These are phyloP conservation scores for Vanrija pseudolonga DNA, from an alignment of 1,284 basidiomycete species.

Conservation along the genomic window DNA sequence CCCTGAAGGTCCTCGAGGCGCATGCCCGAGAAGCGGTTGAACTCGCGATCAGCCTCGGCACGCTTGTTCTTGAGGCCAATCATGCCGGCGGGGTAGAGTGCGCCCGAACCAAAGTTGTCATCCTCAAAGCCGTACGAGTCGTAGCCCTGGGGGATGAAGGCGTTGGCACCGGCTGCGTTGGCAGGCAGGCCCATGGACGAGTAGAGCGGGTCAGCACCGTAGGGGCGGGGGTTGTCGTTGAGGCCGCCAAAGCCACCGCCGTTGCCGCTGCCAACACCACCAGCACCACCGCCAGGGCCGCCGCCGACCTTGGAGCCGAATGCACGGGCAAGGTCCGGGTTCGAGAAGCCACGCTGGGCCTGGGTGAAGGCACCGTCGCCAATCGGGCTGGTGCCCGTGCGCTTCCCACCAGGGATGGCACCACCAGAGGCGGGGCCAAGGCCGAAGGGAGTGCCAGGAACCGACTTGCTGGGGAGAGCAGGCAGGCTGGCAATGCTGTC, in stretches of 20 bases:
- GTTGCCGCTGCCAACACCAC: slow-evolving; percentile 51
- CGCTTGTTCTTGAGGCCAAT: slow-evolving; percentile 90
- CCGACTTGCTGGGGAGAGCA: slow-evolving; percentile 48
- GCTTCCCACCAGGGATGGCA: slow-evolving; percentile 17
- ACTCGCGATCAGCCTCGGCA: slow-evolving; percentile 86
- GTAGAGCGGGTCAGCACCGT: slow-evolving; percentile 46
- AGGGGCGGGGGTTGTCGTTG: slow-evolving; percentile 35
- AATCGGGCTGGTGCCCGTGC: slow-evolving; percentile 34
- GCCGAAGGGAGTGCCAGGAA: slow-evolving; percentile 47
- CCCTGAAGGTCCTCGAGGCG: slow-evolving; percentile 93
- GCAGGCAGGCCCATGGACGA: slow-evolving; percentile 32
- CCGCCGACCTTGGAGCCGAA: slow-evolving; percentile 76
- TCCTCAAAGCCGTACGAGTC: slow-evolving; percentile 65
- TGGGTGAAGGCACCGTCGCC: slow-evolving; percentile 36
- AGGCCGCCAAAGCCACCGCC: slow-evolving; percentile 40
- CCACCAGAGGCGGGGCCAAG: slow-evolving; percentile 24
- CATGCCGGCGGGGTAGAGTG: slow-evolving; percentile 68
- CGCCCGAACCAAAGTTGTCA: slow-evolving; percentile 64
- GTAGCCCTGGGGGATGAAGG: slow-evolving; percentile 52
- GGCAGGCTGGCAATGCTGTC: slow-evolving; percentile 48
- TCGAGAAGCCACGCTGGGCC: slow-evolving; percentile 47
- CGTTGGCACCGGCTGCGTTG: slow-evolving; percentile 53
- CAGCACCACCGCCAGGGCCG: slow-evolving; percentile 39
- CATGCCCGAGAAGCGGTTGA: slow-evolving; percentile 91
- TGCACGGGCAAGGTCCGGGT: slow-evolving; percentile 49